Base-by-base conservation (phyloP, 73 alveolate species). In the Paramecium pentaurelia region DNA sequence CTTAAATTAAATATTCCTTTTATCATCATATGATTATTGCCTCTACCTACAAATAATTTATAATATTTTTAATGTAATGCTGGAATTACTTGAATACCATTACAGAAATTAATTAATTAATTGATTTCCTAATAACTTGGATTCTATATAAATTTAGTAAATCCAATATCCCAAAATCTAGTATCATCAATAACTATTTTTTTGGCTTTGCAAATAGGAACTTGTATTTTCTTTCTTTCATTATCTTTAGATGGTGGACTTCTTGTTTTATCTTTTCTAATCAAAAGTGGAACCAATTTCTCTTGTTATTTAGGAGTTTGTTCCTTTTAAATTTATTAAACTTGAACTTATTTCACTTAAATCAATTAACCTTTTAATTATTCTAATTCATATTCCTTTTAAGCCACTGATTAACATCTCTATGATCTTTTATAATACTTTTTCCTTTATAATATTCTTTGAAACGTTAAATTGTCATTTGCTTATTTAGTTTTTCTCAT, bases 21-120 rank as follows among this genome's bases (percentile, higher is more conserved):
- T 18, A 80, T 47, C 73, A 80, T 44, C 91, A 80, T 80, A 80
- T 80, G 91, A 20, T 80, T 80, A 80, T 80, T 80, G 49, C 91
- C 91, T 80, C 91, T 42, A 10, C 91, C 91, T 25, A 80, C 91
- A 80, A 32, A 80, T 0, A 80, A 18, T 20, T 80, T 80, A 49
- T 80, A 80, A 49, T 80, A 80, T 80, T 80, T 80, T 47, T 80
- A 49, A 80, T 80, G 91, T 20, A 28, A 25, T 25, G 91, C 91
- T 80, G 91, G 91, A 27, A 80, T 40, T 25, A 80, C 77, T 45
- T 80, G 34, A 32, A 80, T 22, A 7, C 44, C 44, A 47, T 80
- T 80, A 30, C 64, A 42, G 9, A 45, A 80, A 49, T 80, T 80
- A 11, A 80, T 80, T 45, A 80, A 1, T 47, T 80, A 47, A 27